Percentiles rank a stretch among this genome's conserved stretches.
Evolutionary conservation across 2,329 filamentous ascomycete genomes (phyloP).

Genomic region (Venturia oleaginea): DNA sequence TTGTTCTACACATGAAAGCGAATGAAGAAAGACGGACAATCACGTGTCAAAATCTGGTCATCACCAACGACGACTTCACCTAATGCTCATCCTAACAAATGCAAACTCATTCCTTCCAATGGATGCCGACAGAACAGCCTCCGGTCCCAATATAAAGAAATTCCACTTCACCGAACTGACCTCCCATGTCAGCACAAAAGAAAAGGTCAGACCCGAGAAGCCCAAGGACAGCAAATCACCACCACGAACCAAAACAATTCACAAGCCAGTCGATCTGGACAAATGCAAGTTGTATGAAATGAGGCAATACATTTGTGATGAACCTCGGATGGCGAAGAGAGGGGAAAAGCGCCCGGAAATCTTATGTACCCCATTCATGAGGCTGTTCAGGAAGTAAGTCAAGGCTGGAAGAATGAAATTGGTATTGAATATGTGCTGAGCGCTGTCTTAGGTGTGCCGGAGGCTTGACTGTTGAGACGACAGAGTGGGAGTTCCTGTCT

Average conservation of each 20-base stretch:
- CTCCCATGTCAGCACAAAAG: conserved; percentile 41
- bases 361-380: conserved; percentile 48
- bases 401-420: conserved; percentile 4
- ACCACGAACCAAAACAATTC: neutral
- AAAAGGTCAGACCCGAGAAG: conserved; percentile 45
- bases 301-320: conserved; percentile 53
- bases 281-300: conserved; percentile 51
- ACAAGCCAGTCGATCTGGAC: conserved; percentile 38
- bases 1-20: neutral
- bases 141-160: conserved; percentile 47
- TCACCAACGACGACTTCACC: neutral
- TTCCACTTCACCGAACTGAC: conserved; percentile 46
- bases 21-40: neutral
- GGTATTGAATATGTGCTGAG: conserved; percentile 12
- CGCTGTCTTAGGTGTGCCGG: conserved; percentile 37
- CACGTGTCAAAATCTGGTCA: neutral
- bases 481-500: conserved; percentile 44
- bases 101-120: neutral
- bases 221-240: conserved; percentile 15
- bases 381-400: conserved; percentile 50
- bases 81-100: neutral
- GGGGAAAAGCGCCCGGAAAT: conserved; percentile 30
- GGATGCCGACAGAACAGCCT: conserved; percentile 20
- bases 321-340: conserved; percentile 31
- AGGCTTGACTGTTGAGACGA: conserved; percentile 53